phyloP scores from a whole-genome alignment of 306 rosid species.

The Inga laurina region DNA sequence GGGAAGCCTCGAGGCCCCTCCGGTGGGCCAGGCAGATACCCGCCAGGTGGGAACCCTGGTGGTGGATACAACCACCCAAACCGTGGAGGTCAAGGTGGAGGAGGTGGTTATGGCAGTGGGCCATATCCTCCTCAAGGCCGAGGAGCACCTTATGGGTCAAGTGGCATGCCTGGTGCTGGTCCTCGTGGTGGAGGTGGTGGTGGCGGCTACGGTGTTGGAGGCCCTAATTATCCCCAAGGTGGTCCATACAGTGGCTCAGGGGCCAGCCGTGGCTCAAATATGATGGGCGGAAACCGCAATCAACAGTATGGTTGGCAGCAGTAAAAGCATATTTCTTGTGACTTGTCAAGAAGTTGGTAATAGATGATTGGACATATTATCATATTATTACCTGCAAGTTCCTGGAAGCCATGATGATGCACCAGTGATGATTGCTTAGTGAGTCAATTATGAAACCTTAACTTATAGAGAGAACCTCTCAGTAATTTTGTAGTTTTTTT shows the following conservation, averaged over 20 bases:
- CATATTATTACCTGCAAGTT: neutral
- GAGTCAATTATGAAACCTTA: neutral
- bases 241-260: slow-evolving; percentile 59
- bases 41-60: slow-evolving; percentile 45
- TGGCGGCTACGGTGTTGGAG: slow-evolving; percentile 56
- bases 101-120: slow-evolving; percentile 48
- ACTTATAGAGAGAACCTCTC: neutral
- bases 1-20: slow-evolving; percentile 49
- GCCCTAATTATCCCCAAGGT: slow-evolving; percentile 54
- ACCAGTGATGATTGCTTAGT: no score
- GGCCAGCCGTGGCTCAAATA: slow-evolving; percentile 48
- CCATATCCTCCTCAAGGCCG: slow-evolving; percentile 72
- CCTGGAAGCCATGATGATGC: neutral
- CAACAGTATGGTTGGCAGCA: slow-evolving; percentile 41
- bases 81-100: slow-evolving; percentile 47
- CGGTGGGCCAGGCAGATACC: slow-evolving; percentile 48
- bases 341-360: neutral
- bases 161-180: slow-evolving; percentile 59
- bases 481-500: neutral
- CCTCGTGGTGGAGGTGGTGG: slow-evolving; percentile 59
- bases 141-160: slow-evolving; percentile 63
- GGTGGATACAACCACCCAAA: slow-evolving; percentile 43
- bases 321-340: neutral
- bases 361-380: neutral
- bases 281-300: slow-evolving; percentile 52